A percentile compares a stretch with the other conserved stretches of the same genome.
Conservation (phyloP, 2,329 filamentous ascomycete species). For the Coleophoma cylindrospora region DNA sequence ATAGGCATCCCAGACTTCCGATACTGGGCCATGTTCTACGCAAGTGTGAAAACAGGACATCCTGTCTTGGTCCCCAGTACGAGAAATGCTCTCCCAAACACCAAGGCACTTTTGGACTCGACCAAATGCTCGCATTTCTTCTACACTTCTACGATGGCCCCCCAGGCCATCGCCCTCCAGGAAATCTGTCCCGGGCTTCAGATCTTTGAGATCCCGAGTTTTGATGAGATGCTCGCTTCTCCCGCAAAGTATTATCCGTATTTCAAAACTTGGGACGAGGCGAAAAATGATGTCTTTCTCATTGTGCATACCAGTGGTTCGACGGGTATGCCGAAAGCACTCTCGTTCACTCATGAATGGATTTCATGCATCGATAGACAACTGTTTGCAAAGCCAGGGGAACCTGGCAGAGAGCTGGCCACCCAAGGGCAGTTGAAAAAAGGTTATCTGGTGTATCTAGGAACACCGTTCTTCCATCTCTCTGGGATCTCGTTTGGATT, state of each 20-base stretch:
- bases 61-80: conserved; percentile 12
- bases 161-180: conserved; percentile 2
- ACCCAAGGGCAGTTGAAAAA: not conserved
- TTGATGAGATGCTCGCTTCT: not conserved
- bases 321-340: conserved; percentile 53
- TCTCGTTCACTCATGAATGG: conserved; percentile 15
- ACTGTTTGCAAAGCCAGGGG: not conserved
- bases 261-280: conserved; percentile 1
- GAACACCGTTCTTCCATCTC: conserved; percentile 12
- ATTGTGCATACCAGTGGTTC: conserved; percentile 33
- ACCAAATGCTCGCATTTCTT: conserved; percentile 11
- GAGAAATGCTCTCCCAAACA: conserved; percentile 15
- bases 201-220: conserved; percentile 8
- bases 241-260: not conserved
- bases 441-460: not conserved
- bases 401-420: no score
- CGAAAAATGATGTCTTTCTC: not conserved
- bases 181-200: conserved; percentile 1
- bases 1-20: conserved; percentile 19
- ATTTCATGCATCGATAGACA: not conserved
- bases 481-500: conserved; percentile 6
- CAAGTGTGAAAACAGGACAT: conserved; percentile 11
- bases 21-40: conserved; percentile 10
- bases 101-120: conserved; percentile 6
- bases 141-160: conserved; percentile 4